phyloP scores from a whole-genome alignment of 208 protist genomes.

The Borovskyia barvae region DNA sequence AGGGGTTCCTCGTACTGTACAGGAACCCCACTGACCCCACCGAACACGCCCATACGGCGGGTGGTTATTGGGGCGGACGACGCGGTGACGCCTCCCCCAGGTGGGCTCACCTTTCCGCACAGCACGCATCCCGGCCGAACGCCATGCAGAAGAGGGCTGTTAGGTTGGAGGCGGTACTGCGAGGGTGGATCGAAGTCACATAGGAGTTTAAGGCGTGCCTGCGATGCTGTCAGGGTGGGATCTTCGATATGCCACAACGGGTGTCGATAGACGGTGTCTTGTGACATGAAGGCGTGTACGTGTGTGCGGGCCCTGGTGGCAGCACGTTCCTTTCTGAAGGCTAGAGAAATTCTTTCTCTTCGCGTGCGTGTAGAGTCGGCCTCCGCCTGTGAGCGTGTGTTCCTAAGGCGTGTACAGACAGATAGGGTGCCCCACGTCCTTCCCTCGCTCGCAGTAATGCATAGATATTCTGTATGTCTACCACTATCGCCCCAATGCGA shows the following conservation, averaged over 20 bases:
- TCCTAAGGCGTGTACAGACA: no score
- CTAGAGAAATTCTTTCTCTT: no score
- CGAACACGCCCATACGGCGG: constrained; percentile 10
- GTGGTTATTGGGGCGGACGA: constrained; percentile 15
- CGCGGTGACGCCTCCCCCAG: constrained; percentile 13
- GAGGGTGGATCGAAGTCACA: constrained; percentile 71
- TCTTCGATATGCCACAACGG: constrained; percentile 71
- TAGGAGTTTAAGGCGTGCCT: constrained; percentile 65
- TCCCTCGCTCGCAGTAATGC: no score
- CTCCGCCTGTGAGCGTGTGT: no score
- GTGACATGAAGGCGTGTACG: constrained; percentile 37
- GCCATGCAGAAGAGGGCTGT: constrained; percentile 51
- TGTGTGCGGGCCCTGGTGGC: constrained; percentile 10
- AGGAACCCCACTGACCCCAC: constrained; percentile 8
- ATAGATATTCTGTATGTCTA: no score
- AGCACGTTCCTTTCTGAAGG: no score
- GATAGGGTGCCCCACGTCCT: no score
- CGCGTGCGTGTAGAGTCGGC: no score
- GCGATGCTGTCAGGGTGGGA: constrained; percentile 45
- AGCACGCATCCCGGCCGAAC: constrained; percentile 40
- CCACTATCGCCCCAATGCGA: no score
- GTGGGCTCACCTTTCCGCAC: constrained; percentile 8
- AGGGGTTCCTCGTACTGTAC: constrained; percentile 41
- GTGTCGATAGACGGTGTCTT: constrained; percentile 65
- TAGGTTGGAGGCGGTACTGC: constrained; percentile 48